These are phyloP conservation scores for Papilionanthe hybrid DNA, from an alignment of 116 monocot genomes.

Conservation along the genomic window DNA sequence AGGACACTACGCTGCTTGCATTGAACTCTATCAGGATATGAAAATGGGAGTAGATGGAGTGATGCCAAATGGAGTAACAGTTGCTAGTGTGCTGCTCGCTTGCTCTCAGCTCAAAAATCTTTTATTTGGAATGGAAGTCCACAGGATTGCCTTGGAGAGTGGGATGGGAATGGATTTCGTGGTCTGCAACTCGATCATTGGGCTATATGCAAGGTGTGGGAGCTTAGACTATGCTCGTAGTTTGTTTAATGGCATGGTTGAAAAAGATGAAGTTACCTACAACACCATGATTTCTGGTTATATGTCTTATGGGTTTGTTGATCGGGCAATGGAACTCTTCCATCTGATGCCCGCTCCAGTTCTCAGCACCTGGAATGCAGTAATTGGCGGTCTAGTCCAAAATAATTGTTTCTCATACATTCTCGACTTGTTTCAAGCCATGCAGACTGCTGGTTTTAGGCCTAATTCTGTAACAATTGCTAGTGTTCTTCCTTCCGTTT, in stretches of 20 bases:
- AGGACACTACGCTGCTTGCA: constrained; percentile 35
- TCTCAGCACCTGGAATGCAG: constrained; percentile 67
- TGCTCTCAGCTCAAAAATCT: constrained; percentile 57
- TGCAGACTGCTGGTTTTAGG: constrained; percentile 40
- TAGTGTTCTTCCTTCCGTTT: constrained; percentile 42
- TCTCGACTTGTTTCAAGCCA: constrained; percentile 24
- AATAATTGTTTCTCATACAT: constrained; percentile 42
- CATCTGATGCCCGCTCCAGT: constrained; percentile 20
- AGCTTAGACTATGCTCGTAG: constrained; percentile 50
- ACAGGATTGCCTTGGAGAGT: constrained; percentile 30
- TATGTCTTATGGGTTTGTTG: constrained; percentile 51
- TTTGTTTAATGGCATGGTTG: constrained; percentile 41
- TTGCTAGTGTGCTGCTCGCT: constrained; percentile 49
- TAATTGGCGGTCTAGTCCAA: constrained; percentile 57
- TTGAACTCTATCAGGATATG: constrained; percentile 46
- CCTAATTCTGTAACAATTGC: constrained; percentile 75
- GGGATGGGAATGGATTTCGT: constrained; percentile 37
- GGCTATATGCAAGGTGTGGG: constrained; percentile 77
- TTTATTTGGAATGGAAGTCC: constrained; percentile 41
- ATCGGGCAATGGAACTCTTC: constrained; percentile 56
- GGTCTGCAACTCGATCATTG: constrained; percentile 65
- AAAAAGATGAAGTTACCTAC: constrained; percentile 62
- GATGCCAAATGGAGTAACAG: constrained; percentile 51
- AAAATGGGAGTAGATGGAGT: constrained; percentile 13
- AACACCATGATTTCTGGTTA: constrained; percentile 75